Conservation (phyloP, 495 filamentous ascomycete genomes). For the Astrothelium subdiscretum region DNA sequence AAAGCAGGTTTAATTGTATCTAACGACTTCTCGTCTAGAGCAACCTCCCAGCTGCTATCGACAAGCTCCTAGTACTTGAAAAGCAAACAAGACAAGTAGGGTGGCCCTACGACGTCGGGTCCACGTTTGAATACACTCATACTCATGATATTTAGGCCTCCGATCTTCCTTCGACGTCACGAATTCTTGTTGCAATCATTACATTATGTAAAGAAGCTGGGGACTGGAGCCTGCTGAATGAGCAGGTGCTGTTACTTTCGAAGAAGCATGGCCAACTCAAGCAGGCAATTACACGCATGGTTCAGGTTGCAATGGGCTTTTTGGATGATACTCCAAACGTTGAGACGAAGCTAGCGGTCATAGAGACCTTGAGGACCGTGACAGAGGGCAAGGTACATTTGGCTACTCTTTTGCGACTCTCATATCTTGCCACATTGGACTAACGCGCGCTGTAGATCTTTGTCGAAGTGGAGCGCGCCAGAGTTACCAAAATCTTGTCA, state of each 20-base stretch:
- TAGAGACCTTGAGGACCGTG: conserved; percentile 89
- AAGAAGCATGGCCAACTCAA: conserved; percentile 99
- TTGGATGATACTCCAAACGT: conserved; percentile 67
- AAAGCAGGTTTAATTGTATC: not conserved
- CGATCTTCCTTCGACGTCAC: conserved; percentile 87
- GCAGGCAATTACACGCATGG: conserved; percentile 97
- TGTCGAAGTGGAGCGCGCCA: conserved; percentile 93
- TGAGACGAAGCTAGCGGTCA: conserved; percentile 82
- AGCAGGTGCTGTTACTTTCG: conserved; percentile 87
- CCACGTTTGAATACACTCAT: too few species aligned
- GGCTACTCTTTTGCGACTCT: not conserved
- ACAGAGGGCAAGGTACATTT: conserved; percentile 81
- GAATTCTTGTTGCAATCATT: conserved; percentile 74
- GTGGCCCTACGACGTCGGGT: not conserved
- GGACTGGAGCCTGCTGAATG: conserved; percentile 88
- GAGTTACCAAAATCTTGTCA: conserved; percentile 86
- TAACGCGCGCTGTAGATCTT: conserved; percentile 56
- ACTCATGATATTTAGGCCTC: conserved; percentile 50
- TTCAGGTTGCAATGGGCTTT: conserved; percentile 88
- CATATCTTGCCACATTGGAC: conserved; percentile 2
- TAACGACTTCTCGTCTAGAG: conserved; percentile 36
- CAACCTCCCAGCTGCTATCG: conserved; percentile 73
- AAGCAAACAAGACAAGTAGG: conserved; percentile 84
- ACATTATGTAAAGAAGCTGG: conserved; percentile 86
- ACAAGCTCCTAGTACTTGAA: conserved; percentile 82